Evolutionary conservation across 306 rosid species (phyloP).

Genomic region (Crataegus laevigata): DNA sequence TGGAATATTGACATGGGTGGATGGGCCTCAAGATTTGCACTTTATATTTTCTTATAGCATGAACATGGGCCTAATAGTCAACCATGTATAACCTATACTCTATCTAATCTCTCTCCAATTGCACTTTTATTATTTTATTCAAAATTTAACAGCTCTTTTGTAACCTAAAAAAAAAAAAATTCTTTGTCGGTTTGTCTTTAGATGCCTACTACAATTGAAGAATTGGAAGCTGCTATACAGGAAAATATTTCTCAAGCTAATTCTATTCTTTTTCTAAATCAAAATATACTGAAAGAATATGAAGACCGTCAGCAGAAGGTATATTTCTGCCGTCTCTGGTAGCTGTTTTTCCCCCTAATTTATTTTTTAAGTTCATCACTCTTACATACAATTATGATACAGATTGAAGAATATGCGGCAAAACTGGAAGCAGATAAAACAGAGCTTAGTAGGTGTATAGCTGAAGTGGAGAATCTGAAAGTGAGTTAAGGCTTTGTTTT

Average conservation of each 20-base stretch:
- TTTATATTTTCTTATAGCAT: neutral
- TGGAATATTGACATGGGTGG: neutral
- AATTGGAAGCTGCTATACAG: conserved; percentile 78
- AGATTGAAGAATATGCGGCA: conserved; percentile 56
- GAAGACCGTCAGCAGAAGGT: conserved; percentile 68
- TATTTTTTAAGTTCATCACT: neutral
- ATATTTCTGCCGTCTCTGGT: neutral
- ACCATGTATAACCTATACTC: neutral
- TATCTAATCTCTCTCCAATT: neutral
- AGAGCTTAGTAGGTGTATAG: conserved; percentile 38
- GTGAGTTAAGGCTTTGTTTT: conserved; percentile 28
- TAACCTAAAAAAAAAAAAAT: no score
- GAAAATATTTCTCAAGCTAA: conserved; percentile 69
- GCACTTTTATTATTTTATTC: neutral
- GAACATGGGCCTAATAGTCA: neutral
- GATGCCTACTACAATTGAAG: conserved; percentile 97
- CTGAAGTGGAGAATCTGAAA: conserved; percentile 64
- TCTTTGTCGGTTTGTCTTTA: conserved; percentile 18
- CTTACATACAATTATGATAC: conserved; percentile 18
- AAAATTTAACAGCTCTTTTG: neutral
- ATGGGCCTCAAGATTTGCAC: neutral
- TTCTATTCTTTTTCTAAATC: conserved; percentile 70
- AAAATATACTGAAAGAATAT: conserved; percentile 72
- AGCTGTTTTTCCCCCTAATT: neutral
- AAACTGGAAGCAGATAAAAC: conserved; percentile 62